Percentiles rank a stretch among this genome's conserved stretches.
Evolutionary conservation across 2,329 filamentous ascomycete genomes (phyloP).

Genomic region (Trichocomaceae sp.): DNA sequence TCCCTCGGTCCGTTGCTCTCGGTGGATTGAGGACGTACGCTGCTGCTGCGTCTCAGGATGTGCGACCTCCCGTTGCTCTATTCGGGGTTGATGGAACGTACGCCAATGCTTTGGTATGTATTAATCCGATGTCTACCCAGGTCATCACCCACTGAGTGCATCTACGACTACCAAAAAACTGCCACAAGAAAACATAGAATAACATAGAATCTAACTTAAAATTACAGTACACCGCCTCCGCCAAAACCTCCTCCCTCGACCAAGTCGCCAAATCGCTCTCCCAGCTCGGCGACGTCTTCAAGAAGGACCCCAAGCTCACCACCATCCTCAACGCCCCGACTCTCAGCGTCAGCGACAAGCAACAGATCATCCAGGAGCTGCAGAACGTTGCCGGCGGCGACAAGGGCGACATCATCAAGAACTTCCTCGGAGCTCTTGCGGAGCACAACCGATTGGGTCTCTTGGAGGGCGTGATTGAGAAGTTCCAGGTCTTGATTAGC

Average conservation of each 20-base stretch:
- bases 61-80: slow-evolving; percentile 81
- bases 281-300: slow-evolving; percentile 63
- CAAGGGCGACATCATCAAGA: slow-evolving; percentile 78
- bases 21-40: slow-evolving; percentile 67
- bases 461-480: slow-evolving; percentile 73
- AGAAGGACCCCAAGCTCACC: slow-evolving; percentile 75
- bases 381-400: slow-evolving; percentile 73
- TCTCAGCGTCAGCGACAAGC: slow-evolving; percentile 72
- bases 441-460: slow-evolving; percentile 92
- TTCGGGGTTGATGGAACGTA: slow-evolving; percentile 98
- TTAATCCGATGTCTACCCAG: too few species aligned
- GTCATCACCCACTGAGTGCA: neutral
- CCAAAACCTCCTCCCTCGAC: slow-evolving; percentile 81
- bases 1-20: slow-evolving; percentile 34
- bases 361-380: slow-evolving; percentile 77
- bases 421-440: slow-evolving; percentile 83
- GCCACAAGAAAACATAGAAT: too few species aligned
- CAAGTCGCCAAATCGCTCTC: slow-evolving; percentile 72
- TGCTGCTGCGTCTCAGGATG: slow-evolving; percentile 51
- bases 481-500: slow-evolving; percentile 82
- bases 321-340: slow-evolving; percentile 73
- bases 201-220: neutral
- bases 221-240: slow-evolving; percentile 83
- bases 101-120: slow-evolving; percentile 90
- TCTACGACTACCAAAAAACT: too few species aligned